These are phyloP conservation scores for Rhodamnia argentea DNA, from an alignment of 345 rosid species.

Conservation along the genomic window DNA sequence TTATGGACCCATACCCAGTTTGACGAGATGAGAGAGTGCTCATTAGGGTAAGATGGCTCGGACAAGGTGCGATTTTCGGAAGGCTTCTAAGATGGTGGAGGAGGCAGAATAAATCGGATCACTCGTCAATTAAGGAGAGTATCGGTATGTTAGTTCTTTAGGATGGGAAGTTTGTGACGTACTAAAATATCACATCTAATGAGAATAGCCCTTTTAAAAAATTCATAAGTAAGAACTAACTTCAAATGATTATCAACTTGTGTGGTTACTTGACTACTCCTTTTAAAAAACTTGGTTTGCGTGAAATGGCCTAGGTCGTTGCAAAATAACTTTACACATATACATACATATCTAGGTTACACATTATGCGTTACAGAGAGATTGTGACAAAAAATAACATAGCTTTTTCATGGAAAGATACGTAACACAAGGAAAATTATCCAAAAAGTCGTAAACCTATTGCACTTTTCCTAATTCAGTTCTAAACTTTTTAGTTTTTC, in stretches of 20 bases:
- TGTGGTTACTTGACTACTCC: neutral
- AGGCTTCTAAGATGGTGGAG: neutral
- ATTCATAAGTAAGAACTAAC: neutral
- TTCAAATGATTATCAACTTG: neutral
- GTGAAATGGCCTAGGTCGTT: accelerated
- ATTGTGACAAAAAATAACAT: neutral
- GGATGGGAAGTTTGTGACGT: neutral
- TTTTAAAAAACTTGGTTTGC: neutral
- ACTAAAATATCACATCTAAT: neutral
- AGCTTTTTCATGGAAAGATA: neutral
- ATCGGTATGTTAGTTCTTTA: neutral
- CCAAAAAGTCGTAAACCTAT: too few species aligned
- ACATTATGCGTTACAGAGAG: neutral
- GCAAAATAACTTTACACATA: neutral
- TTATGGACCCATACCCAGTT: neutral
- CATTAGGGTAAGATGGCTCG: neutral
- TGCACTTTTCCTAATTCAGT: too few species aligned
- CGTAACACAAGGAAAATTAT: neutral
- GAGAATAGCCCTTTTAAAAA: neutral
- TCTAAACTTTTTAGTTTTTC: too few species aligned
- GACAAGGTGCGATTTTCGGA: neutral
- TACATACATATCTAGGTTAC: neutral
- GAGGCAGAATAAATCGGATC: neutral
- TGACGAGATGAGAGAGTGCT: neutral
- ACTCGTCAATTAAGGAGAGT: neutral